Evolutionary conservation across 106 monocot genomes (phyloP).

Genomic region (Phalaenopsis equestris): DNA sequence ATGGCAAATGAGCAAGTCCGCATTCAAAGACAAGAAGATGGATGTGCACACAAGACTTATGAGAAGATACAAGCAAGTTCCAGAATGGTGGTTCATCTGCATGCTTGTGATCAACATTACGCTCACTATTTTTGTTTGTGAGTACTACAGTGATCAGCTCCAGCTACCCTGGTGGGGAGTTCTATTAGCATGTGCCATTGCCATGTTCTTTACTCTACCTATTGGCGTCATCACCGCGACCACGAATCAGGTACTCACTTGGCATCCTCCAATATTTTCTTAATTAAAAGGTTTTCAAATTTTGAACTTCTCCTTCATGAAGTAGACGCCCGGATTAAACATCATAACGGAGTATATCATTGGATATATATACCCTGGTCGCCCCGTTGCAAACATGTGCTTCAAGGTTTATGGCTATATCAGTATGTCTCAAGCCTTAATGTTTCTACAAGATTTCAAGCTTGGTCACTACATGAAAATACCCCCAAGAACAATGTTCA

Average conservation of each 20-base stretch:
- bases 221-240: slow-evolving; percentile 23
- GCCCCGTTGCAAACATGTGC: slow-evolving; percentile 53
- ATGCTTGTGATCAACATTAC: slow-evolving; percentile 63
- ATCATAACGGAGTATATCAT: slow-evolving; percentile 55
- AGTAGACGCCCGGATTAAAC: slow-evolving; percentile 35
- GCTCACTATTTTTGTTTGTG: slow-evolving; percentile 59
- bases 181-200: slow-evolving; percentile 27
- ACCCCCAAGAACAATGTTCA: slow-evolving; percentile 53
- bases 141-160: slow-evolving; percentile 79
- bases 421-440: slow-evolving; percentile 43
- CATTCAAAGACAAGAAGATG: slow-evolving; percentile 60
- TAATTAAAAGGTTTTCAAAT: neutral
- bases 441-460: slow-evolving; percentile 53
- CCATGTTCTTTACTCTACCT: slow-evolving; percentile 23
- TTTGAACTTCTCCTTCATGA: neutral
- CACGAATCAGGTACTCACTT: slow-evolving; percentile 16
- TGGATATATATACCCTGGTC: slow-evolving; percentile 47
- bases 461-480: slow-evolving; percentile 61
- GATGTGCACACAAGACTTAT: slow-evolving; percentile 90
- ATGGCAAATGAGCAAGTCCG: slow-evolving; percentile 65
- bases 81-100: slow-evolving; percentile 82
- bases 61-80: slow-evolving; percentile 76
- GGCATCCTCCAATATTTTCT: neutral
- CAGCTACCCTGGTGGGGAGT: slow-evolving; percentile 98
- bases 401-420: slow-evolving; percentile 56